These are phyloP conservation scores for Paraurostyla sp. DNA, from an alignment of 73 alveolate genomes.

Conservation along the genomic window DNA sequence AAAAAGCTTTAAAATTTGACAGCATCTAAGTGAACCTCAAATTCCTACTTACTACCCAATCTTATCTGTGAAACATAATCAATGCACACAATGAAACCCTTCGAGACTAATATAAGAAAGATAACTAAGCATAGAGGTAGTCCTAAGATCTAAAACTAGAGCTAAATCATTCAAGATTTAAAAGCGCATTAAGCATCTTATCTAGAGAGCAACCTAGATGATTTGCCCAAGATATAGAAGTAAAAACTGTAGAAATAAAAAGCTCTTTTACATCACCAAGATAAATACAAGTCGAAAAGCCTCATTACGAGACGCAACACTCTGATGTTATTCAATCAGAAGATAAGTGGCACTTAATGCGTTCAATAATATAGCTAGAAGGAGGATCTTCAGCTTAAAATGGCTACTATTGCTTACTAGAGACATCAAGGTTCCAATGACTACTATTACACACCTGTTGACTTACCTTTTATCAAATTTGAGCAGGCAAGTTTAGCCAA, in stretches of 20 bases:
- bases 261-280: neutral
- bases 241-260: neutral
- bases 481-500: neutral
- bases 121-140: neutral
- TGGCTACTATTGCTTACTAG: neutral
- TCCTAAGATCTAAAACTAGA: neutral
- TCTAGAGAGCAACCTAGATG: neutral
- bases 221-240: too few relatives aligned
- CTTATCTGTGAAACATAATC: constrained; percentile 1
- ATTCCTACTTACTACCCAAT: neutral
- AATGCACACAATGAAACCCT: neutral
- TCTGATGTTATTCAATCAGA: neutral
- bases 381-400: neutral
- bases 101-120: neutral
- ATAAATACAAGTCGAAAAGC: constrained; percentile 27
- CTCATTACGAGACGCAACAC: neutral
- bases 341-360: neutral
- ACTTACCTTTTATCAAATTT: too few relatives aligned
- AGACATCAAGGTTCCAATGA: neutral
- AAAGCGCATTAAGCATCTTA: neutral
- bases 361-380: neutral
- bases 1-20: neutral
- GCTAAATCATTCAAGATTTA: neutral
- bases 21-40: neutral
- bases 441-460: too few relatives aligned